Conservation (phyloP, 2,329 filamentous ascomycete species). For the Pseudocercospora macadamiae region DNA sequence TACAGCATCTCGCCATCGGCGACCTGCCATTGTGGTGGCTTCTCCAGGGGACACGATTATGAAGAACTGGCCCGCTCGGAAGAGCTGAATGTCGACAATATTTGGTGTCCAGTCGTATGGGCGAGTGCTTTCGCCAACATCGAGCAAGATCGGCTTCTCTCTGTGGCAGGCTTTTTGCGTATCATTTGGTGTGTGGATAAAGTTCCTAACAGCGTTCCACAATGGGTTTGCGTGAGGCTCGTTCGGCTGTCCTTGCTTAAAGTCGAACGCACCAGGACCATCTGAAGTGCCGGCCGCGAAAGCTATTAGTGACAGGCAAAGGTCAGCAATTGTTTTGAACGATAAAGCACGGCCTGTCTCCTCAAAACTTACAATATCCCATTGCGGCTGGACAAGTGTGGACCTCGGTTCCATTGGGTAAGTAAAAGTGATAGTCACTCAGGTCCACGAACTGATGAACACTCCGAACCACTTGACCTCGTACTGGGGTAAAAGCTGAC, state of each 20-base stretch:
- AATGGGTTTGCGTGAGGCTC: constrained; percentile 75
- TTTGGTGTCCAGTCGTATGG: constrained; percentile 92
- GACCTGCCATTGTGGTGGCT: constrained; percentile 88
- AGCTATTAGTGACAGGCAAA: too few species aligned
- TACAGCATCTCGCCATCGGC: constrained; percentile 79
- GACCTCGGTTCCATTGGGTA: constrained; percentile 71
- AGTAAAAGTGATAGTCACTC: constrained; percentile 71
- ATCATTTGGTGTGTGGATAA: constrained; percentile 70
- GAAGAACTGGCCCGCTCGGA: constrained; percentile 81
- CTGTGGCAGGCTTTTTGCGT: constrained; percentile 76
- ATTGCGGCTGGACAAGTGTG: constrained; percentile 83
- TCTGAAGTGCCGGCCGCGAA: constrained; percentile 94
- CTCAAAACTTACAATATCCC: too few species aligned
- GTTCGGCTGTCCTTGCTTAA: constrained; percentile 81
- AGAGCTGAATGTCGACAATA: constrained; percentile 82
- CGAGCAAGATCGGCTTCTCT: constrained; percentile 82
- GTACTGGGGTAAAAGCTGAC: constrained; percentile 52
- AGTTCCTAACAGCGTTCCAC: constrained; percentile 74
- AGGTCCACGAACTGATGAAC: constrained; percentile 88
- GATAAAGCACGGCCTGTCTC: too few species aligned
- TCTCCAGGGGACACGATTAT: constrained; percentile 86
- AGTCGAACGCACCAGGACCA: constrained; percentile 88
- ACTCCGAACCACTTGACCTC: constrained; percentile 70
- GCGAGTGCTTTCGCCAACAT: constrained; percentile 76
- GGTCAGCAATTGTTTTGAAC: too few species aligned